These are phyloP conservation scores for Pachyrhizus erosus DNA, from an alignment of 306 rosid genomes.

Conservation along the genomic window DNA sequence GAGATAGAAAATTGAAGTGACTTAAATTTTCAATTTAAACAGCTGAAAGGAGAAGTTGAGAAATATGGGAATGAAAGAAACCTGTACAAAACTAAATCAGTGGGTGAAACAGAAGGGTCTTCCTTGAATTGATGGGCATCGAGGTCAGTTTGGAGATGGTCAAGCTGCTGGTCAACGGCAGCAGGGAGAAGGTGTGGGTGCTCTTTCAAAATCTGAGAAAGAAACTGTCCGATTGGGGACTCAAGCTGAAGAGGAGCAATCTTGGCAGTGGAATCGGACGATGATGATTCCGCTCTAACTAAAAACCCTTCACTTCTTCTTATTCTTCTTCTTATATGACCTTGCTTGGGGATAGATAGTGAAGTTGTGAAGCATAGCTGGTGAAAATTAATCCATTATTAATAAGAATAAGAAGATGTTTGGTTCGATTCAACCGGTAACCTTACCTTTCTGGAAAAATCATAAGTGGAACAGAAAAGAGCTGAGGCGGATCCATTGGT, in stretches of 20 bases:
- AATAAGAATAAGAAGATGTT: too few relatives aligned
- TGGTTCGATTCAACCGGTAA: too few relatives aligned
- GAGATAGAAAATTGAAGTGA: neutral
- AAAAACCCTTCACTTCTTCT: too few relatives aligned
- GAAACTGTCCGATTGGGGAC: slow-evolving; percentile 91
- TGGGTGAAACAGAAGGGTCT: slow-evolving; percentile 65
- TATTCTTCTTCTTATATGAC: slow-evolving; percentile 63
- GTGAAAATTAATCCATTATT: too few relatives aligned
- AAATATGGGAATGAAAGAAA: slow-evolving; percentile 24
- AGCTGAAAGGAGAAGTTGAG: too few relatives aligned
- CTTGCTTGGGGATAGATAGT: slow-evolving; percentile 51
- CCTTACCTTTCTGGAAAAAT: too few relatives aligned
- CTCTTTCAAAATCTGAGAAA: slow-evolving; percentile 75
- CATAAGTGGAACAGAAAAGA: too few relatives aligned
- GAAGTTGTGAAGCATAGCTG: slow-evolving; percentile 55
- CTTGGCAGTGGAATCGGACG: slow-evolving; percentile 41
- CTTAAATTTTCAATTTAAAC: neutral
- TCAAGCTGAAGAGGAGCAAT: slow-evolving; percentile 91
- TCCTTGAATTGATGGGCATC: slow-evolving; percentile 69
- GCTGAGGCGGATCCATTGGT: too few relatives aligned
- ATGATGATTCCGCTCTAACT: slow-evolving; percentile 47
- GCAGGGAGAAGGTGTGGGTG: slow-evolving; percentile 98
- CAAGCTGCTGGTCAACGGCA: slow-evolving; percentile 93
- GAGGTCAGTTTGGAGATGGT: slow-evolving; percentile 87
- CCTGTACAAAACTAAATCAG: slow-evolving; percentile 89